These are phyloP conservation scores for Hericium alpestre DNA, from an alignment of 768 basidiomycete species.

Conservation along the genomic window DNA sequence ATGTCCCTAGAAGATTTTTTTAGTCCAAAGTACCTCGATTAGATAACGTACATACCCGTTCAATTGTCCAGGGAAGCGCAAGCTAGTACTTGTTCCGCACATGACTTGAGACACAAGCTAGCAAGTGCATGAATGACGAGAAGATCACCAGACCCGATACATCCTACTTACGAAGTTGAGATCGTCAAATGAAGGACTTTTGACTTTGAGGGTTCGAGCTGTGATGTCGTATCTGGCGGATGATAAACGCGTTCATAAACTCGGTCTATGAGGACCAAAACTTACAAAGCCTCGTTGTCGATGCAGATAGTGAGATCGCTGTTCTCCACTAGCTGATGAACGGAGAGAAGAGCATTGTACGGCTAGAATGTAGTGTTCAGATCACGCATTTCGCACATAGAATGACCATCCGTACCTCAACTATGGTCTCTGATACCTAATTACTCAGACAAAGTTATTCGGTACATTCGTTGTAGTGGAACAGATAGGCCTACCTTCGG, in stretches of 20 bases:
- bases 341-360: conserved; percentile 75
- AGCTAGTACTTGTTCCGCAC: conserved; percentile 87
- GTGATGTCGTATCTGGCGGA: conserved; percentile 59
- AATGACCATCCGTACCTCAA: conserved; percentile 30
- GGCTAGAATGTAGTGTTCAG: conserved; percentile 31
- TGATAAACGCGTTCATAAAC: background rate
- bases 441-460: background rate
- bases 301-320: conserved; percentile 77
- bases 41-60: conserved; percentile 50
- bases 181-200: conserved; percentile 51
- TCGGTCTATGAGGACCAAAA: conserved; percentile 1
- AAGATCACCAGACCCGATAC: background rate
- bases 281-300: conserved; percentile 80
- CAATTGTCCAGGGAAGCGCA: conserved; percentile 89
- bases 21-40: background rate
- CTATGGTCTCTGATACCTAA: conserved; percentile 37
- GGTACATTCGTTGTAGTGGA: background rate
- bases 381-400: background rate
- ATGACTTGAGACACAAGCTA: conserved; percentile 81
- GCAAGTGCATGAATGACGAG: background rate
- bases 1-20: conserved; percentile 46
- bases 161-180: conserved; percentile 50
- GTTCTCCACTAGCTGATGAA: conserved; percentile 85
- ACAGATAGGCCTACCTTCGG: conserved; percentile 33
- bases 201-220: conserved; percentile 51